Evolutionary conservation across 169 alveolate genomes (phyloP), one percentile per base, ranked within the genome.

Genomic region (Amoebophrya sp.): DNA sequence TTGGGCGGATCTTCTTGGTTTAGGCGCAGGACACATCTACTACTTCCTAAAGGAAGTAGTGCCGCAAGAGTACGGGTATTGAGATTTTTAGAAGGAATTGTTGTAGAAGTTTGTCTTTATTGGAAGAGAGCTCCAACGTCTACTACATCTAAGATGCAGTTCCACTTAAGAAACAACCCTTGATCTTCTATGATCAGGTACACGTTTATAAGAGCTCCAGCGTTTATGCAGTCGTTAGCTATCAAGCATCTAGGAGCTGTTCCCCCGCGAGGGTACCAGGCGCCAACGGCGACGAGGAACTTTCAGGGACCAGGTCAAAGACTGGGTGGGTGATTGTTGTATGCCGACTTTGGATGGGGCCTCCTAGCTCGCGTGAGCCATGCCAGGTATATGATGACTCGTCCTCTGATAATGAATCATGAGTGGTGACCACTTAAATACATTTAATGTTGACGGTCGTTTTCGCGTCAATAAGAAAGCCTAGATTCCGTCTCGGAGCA

Each of bases 1-100:
- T 23, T 92, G 94, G 94, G 40, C 54, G 0, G 93, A 94, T 53
- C 89, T 90, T 33, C 77, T 94, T 2, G 95, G 95, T 39, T 89
- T 92, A 26, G 92, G 55, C 10, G 40, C 93, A 0, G 94, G 95
- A 0, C 95, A 94, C 91, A 14, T 41, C 55, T 94, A 94, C 91
- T 94, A 94, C 90, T 92, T 92, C 93, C 78, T 94, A 34, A 47
- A 93, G 54, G 93, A 94, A 36, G 89, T 93, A 6, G 90, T 93
- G 77, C 95, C 95, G 34, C 92, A 93, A 0, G 78, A 93, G 18
- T 47, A 47, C 65, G 65, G 65, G 65, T 47, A 47, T 6, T 6
- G 65, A 47, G 18, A 47, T 6, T 47, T 47, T 47, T 47, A 18
- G 65, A 47, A 47, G 65, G 65, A 47, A 47, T 6, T 12, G 65